phyloP scores from a whole-genome alignment of 2,329 filamentous ascomycete genomes.

The Remersonia thermophila region DNA sequence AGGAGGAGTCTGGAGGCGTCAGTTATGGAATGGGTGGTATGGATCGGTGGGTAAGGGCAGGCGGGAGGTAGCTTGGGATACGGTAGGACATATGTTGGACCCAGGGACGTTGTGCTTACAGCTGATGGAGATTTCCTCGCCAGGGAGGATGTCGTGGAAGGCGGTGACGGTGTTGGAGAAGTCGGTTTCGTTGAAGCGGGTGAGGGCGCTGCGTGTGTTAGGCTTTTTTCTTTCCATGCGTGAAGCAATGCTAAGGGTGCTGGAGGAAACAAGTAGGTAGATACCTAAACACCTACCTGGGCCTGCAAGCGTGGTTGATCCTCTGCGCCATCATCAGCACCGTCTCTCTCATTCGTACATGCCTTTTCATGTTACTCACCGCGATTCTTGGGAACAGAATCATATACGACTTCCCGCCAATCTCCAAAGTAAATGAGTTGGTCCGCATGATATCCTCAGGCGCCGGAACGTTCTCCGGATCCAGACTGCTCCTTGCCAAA shows the following conservation, averaged over 20 bases:
- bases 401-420: slow-evolving; percentile 16
- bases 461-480: slow-evolving; percentile 17
- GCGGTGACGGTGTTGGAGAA: slow-evolving; percentile 17
- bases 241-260: neutral
- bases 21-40: neutral
- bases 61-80: too few species aligned
- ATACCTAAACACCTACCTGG: slow-evolving; percentile 26
- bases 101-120: too few species aligned
- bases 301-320: slow-evolving; percentile 26
- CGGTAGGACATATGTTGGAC: too few species aligned
- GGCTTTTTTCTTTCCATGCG: neutral
- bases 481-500: slow-evolving; percentile 21
- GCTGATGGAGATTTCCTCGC: slow-evolving; percentile 23
- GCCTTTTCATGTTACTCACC: slow-evolving; percentile 17
- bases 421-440: slow-evolving; percentile 22
- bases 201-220: slow-evolving; percentile 13
- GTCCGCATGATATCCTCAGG: slow-evolving; percentile 24
- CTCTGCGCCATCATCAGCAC: slow-evolving; percentile 15
- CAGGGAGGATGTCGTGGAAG: slow-evolving; percentile 16
- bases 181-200: slow-evolving; percentile 12
- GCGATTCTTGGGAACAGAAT: slow-evolving; percentile 24
- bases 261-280: too few species aligned
- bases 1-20: slow-evolving; percentile 8
- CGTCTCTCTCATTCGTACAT: neutral
- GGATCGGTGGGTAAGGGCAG: neutral